Conservation (phyloP, 306 rosid species). For the Acmispon strigosus region DNA sequence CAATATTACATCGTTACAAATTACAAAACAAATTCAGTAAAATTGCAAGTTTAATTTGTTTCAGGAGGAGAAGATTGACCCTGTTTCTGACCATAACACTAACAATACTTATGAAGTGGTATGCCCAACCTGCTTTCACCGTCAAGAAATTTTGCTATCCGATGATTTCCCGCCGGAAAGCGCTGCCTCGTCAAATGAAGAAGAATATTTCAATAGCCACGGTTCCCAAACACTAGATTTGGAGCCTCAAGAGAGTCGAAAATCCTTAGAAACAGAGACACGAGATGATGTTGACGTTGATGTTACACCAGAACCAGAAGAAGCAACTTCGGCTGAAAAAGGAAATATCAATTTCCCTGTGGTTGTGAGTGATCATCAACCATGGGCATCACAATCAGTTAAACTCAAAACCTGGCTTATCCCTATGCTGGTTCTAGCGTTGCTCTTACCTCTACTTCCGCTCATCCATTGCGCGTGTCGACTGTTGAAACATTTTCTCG, state of each 20-base stretch:
- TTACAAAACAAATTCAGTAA: neutral
- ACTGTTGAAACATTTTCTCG: neutral
- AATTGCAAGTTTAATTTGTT: neutral
- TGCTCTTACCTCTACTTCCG: neutral
- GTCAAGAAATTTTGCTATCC: conserved; percentile 16
- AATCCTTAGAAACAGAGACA: neutral
- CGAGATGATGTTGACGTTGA: neutral
- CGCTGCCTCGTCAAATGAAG: neutral
- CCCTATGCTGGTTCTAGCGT: neutral
- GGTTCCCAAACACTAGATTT: neutral
- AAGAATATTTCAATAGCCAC: neutral
- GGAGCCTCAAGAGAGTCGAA: neutral
- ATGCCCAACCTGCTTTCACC: neutral
- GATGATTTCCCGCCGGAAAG: conserved; percentile 24
- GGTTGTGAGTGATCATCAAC: neutral
- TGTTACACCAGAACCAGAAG: neutral
- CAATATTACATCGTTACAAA: neutral
- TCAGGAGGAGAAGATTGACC: conserved; percentile 21
- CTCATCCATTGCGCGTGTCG: neutral
- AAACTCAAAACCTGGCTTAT: neutral
- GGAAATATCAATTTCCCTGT: neutral
- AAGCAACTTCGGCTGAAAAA: neutral
- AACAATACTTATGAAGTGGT: neutral
- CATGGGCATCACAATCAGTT: neutral
- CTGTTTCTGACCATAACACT: neutral